A percentile compares a stretch with the other conserved stretches of the same genome.
phyloP scores from a whole-genome alignment of 345 rosid species.

The Conringia planisiliqua region DNA sequence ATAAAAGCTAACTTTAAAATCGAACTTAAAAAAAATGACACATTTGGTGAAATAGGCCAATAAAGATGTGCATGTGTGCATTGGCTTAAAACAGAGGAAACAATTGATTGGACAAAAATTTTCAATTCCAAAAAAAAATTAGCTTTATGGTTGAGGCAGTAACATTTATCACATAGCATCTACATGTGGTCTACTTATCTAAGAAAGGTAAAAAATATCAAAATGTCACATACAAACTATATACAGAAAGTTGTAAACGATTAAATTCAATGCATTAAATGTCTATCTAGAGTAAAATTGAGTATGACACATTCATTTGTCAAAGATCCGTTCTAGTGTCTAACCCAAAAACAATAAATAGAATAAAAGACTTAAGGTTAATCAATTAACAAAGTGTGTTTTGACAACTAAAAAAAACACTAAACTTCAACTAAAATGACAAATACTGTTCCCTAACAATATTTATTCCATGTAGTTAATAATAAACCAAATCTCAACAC shows the following conservation, averaged over 20 bases:
- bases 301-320: not conserved
- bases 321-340: not conserved
- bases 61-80: constrained; percentile 18
- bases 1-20: constrained; percentile 22
- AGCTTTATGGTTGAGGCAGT: not conserved
- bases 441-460: not conserved
- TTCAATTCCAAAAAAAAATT: not conserved
- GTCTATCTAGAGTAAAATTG: not conserved
- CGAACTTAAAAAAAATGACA: constrained; percentile 15
- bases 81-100: not conserved
- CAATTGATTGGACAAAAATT: not conserved
- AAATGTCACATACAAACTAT: not conserved
- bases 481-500: not conserved
- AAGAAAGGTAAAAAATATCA: not conserved
- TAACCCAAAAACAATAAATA: not conserved
- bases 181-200: constrained; percentile 9
- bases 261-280: not conserved
- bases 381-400: not conserved
- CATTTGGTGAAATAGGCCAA: constrained; percentile 10
- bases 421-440: constrained; percentile 1
- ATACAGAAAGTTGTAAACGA: not conserved
- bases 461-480: constrained; percentile 1
- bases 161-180: constrained; percentile 4
- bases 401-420: not conserved
- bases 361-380: not conserved